These are phyloP conservation scores for Cryphonectria parasitica DNA, from an alignment of 2,329 filamentous ascomycete genomes.

Conservation along the genomic window DNA sequence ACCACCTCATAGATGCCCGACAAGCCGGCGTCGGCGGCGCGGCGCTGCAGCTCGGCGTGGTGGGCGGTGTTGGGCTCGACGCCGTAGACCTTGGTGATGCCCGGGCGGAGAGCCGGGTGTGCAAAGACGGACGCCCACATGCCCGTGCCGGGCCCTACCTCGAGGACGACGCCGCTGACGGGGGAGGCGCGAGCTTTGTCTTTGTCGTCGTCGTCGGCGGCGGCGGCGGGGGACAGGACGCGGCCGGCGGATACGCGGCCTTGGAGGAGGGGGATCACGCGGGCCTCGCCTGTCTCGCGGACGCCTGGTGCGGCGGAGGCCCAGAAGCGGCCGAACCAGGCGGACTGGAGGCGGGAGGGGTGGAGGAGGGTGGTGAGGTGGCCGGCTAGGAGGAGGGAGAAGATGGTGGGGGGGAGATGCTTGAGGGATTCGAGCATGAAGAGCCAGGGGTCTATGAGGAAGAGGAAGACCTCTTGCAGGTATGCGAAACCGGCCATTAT, in stretches of 20 bases:
- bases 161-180: constrained; percentile 55
- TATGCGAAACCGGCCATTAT: constrained; percentile 17
- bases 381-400: constrained; percentile 53
- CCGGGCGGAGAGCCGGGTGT: constrained; percentile 21
- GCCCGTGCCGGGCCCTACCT: constrained; percentile 53
- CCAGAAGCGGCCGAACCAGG: constrained; percentile 69
- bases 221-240: not conserved
- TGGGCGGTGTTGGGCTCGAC: constrained; percentile 65
- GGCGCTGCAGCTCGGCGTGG: constrained; percentile 50
- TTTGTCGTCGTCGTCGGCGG: not conserved
- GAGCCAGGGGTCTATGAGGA: constrained; percentile 52
- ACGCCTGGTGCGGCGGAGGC: constrained; percentile 54
- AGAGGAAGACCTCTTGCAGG: constrained; percentile 34
- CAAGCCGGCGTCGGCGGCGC: constrained; percentile 56
- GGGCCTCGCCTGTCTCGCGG: constrained; percentile 44
- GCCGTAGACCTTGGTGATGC: constrained; percentile 58
- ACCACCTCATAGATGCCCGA: constrained; percentile 63
- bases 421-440: constrained; percentile 55
- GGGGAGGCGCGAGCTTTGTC: constrained; percentile 29
- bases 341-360: constrained; percentile 45
- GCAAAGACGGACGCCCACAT: constrained; percentile 62
- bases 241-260: constrained; percentile 48
- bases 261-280: constrained; percentile 59
- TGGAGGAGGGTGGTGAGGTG: constrained; percentile 53
- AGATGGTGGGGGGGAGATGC: constrained; percentile 46